These are phyloP conservation scores for Eutrema heterophyllum DNA, from an alignment of 345 rosid species.

Conservation along the genomic window DNA sequence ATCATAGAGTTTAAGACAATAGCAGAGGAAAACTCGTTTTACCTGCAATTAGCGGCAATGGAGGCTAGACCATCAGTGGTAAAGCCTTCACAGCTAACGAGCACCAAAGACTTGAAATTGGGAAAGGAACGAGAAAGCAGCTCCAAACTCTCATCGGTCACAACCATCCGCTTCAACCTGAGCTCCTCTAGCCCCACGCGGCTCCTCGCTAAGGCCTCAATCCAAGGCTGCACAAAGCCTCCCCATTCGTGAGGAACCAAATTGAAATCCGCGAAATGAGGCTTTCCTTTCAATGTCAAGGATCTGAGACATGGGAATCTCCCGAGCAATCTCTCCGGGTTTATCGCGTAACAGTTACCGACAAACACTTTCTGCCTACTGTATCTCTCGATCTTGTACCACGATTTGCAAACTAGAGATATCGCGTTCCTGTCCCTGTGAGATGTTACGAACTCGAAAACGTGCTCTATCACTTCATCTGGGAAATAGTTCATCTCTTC, in stretches of 20 bases:
- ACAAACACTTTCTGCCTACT: conserved; percentile 65
- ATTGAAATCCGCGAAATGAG: conserved; percentile 96
- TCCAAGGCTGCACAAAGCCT: conserved; percentile 77
- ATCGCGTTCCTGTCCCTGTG: conserved; percentile 75
- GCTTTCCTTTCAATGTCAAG: conserved; percentile 82
- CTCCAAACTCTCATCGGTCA: conserved; percentile 76
- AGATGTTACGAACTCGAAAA: conserved; percentile 66
- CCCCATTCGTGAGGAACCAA: conserved; percentile 97
- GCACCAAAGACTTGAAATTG: conserved; percentile 85
- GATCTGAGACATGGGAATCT: conserved; percentile 79
- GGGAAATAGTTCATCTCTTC: conserved; percentile 84
- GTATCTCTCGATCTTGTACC: conserved; percentile 81
- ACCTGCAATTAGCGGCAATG: conserved; percentile 90
- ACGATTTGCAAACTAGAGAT: conserved; percentile 80
- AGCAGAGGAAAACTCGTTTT: neutral
- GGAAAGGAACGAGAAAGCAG: conserved; percentile 61
- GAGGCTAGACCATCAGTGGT: conserved; percentile 91
- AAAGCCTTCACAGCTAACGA: conserved; percentile 95
- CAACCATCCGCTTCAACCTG: conserved; percentile 92
- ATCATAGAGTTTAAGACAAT: neutral
- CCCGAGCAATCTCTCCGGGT: conserved; percentile 58
- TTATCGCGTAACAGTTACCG: conserved; percentile 84
- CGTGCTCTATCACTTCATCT: conserved; percentile 87
- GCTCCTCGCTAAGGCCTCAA: conserved; percentile 55
- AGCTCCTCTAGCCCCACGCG: conserved; percentile 80